phyloP scores from a whole-genome alignment of 2,329 filamentous ascomycete genomes.

The Bipolaris gigantea region DNA sequence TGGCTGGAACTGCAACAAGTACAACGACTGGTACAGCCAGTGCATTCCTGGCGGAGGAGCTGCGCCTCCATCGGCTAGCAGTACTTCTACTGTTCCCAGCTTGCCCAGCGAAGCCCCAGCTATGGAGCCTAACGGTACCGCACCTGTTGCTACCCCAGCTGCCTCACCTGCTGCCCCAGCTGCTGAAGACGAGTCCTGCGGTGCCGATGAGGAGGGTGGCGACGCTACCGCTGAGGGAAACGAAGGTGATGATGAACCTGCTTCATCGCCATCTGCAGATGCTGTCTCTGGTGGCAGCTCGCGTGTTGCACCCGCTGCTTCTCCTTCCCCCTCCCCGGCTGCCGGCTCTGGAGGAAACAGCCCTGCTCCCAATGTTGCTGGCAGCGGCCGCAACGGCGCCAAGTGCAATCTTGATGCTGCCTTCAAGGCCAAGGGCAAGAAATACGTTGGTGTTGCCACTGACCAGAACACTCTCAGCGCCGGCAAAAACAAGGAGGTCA shows the following conservation, averaged over 20 bases:
- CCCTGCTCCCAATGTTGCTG: slow-evolving; percentile 16
- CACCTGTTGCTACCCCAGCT: slow-evolving; percentile 5
- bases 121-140: slow-evolving; percentile 12
- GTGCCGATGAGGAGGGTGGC: slow-evolving; percentile 1
- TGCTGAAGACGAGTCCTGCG: neutral
- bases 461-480: slow-evolving; percentile 58
- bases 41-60: slow-evolving; percentile 32
- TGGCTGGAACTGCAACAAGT: slow-evolving; percentile 46
- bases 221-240: neutral
- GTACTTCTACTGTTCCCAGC: slow-evolving; percentile 6
- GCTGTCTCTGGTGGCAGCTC: slow-evolving; percentile 10
- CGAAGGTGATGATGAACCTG: neutral
- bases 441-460: slow-evolving; percentile 63
- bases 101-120: slow-evolving; percentile 2
- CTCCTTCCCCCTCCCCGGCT: neutral
- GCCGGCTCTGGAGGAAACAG: neutral
- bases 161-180: neutral
- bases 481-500: slow-evolving; percentile 58
- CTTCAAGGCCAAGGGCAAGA: slow-evolving; percentile 64
- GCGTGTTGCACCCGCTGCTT: neutral
- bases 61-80: slow-evolving; percentile 5
- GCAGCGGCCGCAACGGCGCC: slow-evolving; percentile 23
- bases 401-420: slow-evolving; percentile 54
- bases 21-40: slow-evolving; percentile 53
- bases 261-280: slow-evolving; percentile 5